Percentiles rank a stretch among this genome's conserved stretches.
Conservation (phyloP, 2,329 filamentous ascomycete genomes). For the Penicillium vulpinum region DNA sequence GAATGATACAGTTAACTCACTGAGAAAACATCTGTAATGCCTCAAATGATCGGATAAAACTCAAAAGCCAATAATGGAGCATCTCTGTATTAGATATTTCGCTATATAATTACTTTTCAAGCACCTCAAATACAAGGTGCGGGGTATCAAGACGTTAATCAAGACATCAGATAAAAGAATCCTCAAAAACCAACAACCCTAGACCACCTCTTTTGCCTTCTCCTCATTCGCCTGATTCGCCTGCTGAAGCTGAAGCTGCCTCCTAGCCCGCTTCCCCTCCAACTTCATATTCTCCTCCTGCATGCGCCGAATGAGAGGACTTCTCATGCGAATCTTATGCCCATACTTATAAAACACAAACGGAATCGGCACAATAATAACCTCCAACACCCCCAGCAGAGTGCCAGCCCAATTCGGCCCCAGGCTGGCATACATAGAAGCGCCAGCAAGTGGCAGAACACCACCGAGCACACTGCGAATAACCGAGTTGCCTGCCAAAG, state of each 20-base stretch:
- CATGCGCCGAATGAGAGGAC: constrained; percentile 58
- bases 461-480: constrained; percentile 72
- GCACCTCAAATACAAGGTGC: constrained; percentile 13
- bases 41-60: background rate
- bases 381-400: constrained; percentile 70
- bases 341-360: constrained; percentile 71
- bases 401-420: constrained; percentile 79
- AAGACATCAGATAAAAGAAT: background rate
- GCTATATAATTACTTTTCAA: constrained; percentile 15
- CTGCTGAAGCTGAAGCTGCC: constrained; percentile 15
- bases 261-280: constrained; percentile 43
- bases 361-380: constrained; percentile 74
- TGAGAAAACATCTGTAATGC: background rate
- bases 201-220: constrained; percentile 20
- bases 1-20: constrained; percentile 21
- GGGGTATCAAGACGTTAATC: constrained; percentile 13
- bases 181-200: background rate
- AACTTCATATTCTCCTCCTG: constrained; percentile 53
- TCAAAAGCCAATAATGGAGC: background rate
- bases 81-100: constrained; percentile 6
- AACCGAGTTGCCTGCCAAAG: constrained; percentile 77
- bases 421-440: constrained; percentile 67
- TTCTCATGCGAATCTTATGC: constrained; percentile 57
- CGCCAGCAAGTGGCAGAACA: constrained; percentile 72
- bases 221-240: constrained; percentile 13